Base-by-base conservation (phyloP, 768 basidiomycete species). In the Agaricus blazei region DNA sequence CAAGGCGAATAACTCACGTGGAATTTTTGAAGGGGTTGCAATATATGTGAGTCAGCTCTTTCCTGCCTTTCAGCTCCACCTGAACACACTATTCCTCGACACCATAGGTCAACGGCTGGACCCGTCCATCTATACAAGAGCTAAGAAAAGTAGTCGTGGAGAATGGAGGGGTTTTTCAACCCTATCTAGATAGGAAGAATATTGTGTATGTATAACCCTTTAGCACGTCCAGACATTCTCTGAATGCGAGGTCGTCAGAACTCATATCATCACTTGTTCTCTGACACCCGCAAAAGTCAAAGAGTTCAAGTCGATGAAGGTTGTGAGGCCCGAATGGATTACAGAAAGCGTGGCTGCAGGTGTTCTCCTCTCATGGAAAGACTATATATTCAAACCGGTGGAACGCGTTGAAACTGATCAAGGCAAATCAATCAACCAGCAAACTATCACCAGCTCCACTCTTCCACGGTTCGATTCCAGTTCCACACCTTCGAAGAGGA, bases 231-330 rank as follows among this genome's bases (percentile, higher is more conserved):
- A 34, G 45, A 24, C 40, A 14, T 31, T 36, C 12, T 24, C 28
- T 61, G 12, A 46, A 36, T 19, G 48, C 23, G 4, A 11, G 48
- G 40, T 9, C 42, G 9, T 12, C 63, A 92, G 90, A 29, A 96
- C 94, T 0, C 94, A 97, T 67, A 87, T 99, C 62, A 75, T 99
- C 48, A 96, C 97, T 3, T 88, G 87, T 60, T 88, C 90, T 31
- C 79, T 99, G 43, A 98, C 96, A 0, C 87, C 92, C 0, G 84
- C 85, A 41, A 99, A 98, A 70, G 80, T 93, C 43, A 82, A 81
- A 23, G 93, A 96, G 63, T 98, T 94, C 69, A 81, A 87, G 67
- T 69, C 87, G 41, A 89, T 96, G 87, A 97, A 94, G 66, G 88
- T 98, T 14, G 93, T 88, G 38, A 76, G 75, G 45, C 93, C 94